Evolutionary conservation across 306 rosid species (phyloP), one percentile per base, ranked within the genome.

Genomic region (Glycine tomentella): DNA sequence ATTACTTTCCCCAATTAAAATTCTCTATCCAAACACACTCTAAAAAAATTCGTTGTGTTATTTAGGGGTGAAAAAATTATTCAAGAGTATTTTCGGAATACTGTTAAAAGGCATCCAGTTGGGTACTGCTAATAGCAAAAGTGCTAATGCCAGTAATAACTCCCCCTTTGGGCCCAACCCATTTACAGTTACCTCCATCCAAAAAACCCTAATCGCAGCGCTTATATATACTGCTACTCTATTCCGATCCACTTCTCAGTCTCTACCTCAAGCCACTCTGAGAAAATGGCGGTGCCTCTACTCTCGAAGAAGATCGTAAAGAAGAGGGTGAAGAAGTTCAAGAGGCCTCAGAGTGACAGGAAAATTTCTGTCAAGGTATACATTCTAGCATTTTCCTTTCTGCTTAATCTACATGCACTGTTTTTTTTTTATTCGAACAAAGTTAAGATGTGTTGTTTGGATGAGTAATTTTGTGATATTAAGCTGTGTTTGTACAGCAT

Each of bases 321-420:
- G 94, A 93, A 95, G 93, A 56, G 97, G 81, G 92, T 91, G 77
- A 95, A 95, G 87, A 64, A 73, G 56, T 95, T 95, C 79, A 95
- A 85, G 78, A 86, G 98, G 58, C 92, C 97, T 13, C 97, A 92
- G 75, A 66, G 97, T 4, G 97, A 91, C 80, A 92, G 97, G 85
- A 92, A 88, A 84, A 90, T 93, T 82, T 90, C 83, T 14, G 97
- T 93, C 0, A 89, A 93, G 93, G 97, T 57, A 31, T 25, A 25
- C 9, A 11, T 2, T 25, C 2, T 10, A 6, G 0, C 3, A 4
- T 69, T 69, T 13, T 2, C 3, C 50, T 8, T 6, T 25, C 38
- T 77, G 15, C 1, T 40, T 8, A 2, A 25, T 52, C 31, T 25
- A 25, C 31, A 25, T 2, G 31, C 31, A 25, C 31, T 0, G 20